These are phyloP conservation scores for Ceratocystis cacaofunesta DNA, from an alignment of 2,329 filamentous ascomycete genomes.

Conservation along the genomic window DNA sequence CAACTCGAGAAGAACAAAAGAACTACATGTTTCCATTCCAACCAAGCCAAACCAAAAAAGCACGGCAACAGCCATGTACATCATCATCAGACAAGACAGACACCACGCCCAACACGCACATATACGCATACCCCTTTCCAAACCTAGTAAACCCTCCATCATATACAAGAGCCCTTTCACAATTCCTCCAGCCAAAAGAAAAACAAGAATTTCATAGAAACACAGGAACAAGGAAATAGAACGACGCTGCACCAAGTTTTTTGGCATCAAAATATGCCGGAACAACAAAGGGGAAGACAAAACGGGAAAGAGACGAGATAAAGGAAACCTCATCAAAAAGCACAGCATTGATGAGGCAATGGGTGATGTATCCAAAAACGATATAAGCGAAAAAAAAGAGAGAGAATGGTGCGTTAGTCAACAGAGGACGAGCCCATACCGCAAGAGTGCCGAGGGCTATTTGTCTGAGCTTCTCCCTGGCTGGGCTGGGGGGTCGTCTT, in stretches of 20 bases:
- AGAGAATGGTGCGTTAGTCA: background rate
- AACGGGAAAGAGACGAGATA: background rate
- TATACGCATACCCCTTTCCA: background rate
- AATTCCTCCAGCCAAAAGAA: background rate
- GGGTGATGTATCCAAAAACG: background rate
- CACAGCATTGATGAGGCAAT: background rate
- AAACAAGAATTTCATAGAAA: background rate
- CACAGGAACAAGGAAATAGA: background rate
- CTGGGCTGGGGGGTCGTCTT: conserved; percentile 19
- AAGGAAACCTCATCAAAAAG: background rate
- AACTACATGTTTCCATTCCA: background rate
- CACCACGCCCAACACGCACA: background rate
- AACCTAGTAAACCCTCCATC: background rate
- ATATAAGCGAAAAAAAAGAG: background rate
- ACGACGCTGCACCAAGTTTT: conserved; percentile 2
- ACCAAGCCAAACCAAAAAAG: background rate
- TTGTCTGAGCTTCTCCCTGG: conserved; percentile 14
- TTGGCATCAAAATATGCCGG: background rate
- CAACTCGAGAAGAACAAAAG: background rate
- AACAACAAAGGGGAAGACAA: background rate
- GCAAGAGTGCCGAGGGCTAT: background rate
- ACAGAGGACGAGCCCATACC: background rate
- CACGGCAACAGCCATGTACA: background rate
- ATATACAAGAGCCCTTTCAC: background rate
- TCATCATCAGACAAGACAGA: background rate